Evolutionary conservation across 371 early-diverging fungal genomes (phyloP).

Genomic region (Coemansia sp.): DNA sequence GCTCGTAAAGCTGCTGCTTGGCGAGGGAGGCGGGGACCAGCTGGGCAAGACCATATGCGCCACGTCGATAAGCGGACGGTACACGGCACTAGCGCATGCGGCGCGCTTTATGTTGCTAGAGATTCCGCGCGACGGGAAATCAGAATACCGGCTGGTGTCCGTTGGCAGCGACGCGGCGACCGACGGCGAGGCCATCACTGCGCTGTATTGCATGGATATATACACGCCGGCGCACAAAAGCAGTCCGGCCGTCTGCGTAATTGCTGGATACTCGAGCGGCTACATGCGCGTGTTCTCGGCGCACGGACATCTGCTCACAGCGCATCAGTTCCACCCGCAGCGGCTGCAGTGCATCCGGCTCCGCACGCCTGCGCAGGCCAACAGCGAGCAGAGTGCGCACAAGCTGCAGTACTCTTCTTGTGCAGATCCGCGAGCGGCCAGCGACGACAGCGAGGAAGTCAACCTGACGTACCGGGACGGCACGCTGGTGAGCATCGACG

Average conservation of each 20-base stretch:
- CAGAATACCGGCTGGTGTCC: slow-evolving; percentile 27
- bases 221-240: slow-evolving; percentile 10
- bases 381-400: not conserved
- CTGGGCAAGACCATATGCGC: slow-evolving; percentile 8
- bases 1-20: slow-evolving; percentile 27
- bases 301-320: slow-evolving; percentile 36
- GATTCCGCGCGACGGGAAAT: not conserved
- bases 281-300: slow-evolving; percentile 36
- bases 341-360: slow-evolving; percentile 28
- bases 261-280: slow-evolving; percentile 40
- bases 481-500: slow-evolving; percentile 34
- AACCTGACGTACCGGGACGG: slow-evolving; percentile 38
- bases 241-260: slow-evolving; percentile 18
- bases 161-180: slow-evolving; percentile 32
- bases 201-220: slow-evolving; percentile 33
- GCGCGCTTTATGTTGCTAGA: slow-evolving; percentile 38
- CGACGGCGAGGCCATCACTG: slow-evolving; percentile 25
- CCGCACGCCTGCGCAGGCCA: slow-evolving; percentile 30
- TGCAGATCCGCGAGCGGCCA: not conserved
- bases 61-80: slow-evolving; percentile 16
- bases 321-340: slow-evolving; percentile 36
- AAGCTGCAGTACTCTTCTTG: no score
- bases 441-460: slow-evolving; percentile 31
- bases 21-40: slow-evolving; percentile 5
- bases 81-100: slow-evolving; percentile 24